Conservation (phyloP, 2,329 filamentous ascomycete species). For the Aureobasidium sp. region DNA sequence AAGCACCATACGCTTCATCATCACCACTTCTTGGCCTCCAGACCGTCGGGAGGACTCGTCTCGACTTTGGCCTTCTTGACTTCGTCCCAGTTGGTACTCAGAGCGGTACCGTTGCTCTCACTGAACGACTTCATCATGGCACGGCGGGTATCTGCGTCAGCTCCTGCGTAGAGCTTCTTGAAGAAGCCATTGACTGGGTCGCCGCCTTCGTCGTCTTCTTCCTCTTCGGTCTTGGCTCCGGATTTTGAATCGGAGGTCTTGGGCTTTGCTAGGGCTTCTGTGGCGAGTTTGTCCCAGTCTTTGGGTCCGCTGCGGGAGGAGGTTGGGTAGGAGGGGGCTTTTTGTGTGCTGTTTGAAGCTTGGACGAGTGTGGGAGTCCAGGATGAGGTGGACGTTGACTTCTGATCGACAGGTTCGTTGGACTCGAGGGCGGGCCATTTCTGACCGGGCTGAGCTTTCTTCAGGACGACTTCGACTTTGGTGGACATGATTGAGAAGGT, state of each 20-base stretch:
- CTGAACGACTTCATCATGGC: constrained; percentile 98
- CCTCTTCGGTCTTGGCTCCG: constrained; percentile 35
- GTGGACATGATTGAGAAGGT: constrained; percentile 61
- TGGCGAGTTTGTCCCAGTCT: constrained; percentile 79
- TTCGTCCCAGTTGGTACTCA: constrained; percentile 88
- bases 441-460: constrained; percentile 56
- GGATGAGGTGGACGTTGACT: not conserved
- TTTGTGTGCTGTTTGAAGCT: constrained; percentile 17
- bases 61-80: constrained; percentile 67
- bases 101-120: constrained; percentile 85
- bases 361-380: not conserved
- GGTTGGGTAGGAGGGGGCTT: constrained; percentile 67
- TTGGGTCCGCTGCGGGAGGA: constrained; percentile 78
- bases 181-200: constrained; percentile 77
- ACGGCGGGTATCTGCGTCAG: constrained; percentile 71
- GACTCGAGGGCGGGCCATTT: constrained; percentile 63
- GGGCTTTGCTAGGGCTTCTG: constrained; percentile 35
- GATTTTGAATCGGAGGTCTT: constrained; percentile 21
- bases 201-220: constrained; percentile 48
- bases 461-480: constrained; percentile 71
- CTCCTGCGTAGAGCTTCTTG: constrained; percentile 74
- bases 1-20: not conserved
- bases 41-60: constrained; percentile 66
- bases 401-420: constrained; percentile 21
- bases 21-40: constrained; percentile 66